Conservation (phyloP, 768 basidiomycete species). For the Agrocybe praecox region DNA sequence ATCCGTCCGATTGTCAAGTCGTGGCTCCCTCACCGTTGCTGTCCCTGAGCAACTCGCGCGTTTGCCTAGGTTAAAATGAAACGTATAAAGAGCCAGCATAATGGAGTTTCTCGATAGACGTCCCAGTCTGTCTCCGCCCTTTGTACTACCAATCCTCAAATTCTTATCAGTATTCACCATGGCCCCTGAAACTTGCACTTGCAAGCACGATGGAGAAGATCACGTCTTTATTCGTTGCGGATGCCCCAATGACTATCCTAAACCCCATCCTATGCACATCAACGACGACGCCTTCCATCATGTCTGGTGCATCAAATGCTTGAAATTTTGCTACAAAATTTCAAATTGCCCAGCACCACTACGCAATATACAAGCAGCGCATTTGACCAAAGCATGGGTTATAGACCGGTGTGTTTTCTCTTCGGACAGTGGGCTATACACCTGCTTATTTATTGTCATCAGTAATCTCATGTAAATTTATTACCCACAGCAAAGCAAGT, state of each 20-base stretch:
- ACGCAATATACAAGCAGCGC: conserved; percentile 11
- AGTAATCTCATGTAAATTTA: conserved; percentile 11
- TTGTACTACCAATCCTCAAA: not conserved
- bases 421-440: not conserved
- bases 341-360: conserved; percentile 17
- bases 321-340: conserved; percentile 27
- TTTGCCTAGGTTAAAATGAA: not conserved
- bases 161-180: not conserved
- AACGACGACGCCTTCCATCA: conserved; percentile 30
- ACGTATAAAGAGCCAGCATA: not conserved
- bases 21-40: conserved; percentile 15
- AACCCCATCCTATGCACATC: conserved; percentile 21
- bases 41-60: conserved; percentile 6
- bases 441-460: conserved; percentile 5
- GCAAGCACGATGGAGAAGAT: conserved; percentile 17
- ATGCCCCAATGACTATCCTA: conserved; percentile 25
- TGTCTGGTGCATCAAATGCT: conserved; percentile 30
- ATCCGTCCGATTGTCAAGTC: conserved; percentile 17
- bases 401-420: conserved; percentile 11
- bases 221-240: conserved; percentile 29
- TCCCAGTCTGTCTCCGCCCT: not conserved
- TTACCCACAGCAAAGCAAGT: conserved; percentile 11
- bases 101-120: conserved; percentile 5
- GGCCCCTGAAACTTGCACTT: conserved; percentile 17
- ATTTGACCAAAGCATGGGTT: conserved; percentile 1